Evolutionary conservation across 139 green algal species (phyloP).

Genomic region (Spirogloea muscicola): DNA sequence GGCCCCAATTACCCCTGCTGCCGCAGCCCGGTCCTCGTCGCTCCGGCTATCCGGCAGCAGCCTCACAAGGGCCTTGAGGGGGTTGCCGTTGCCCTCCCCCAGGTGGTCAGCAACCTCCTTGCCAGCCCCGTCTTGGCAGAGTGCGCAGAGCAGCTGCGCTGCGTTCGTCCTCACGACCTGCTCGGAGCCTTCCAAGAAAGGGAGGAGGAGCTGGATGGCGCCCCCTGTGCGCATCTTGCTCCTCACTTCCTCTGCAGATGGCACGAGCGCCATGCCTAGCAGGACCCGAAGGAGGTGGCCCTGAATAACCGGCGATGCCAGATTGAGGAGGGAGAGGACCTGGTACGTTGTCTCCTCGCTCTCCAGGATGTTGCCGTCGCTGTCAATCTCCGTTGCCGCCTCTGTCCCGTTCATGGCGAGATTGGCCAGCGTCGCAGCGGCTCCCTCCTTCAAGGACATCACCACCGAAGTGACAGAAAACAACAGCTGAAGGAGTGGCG

Average conservation of each 20-base stretch:
- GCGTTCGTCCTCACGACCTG: slow-evolving; percentile 13
- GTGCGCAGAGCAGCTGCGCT: slow-evolving; percentile 21
- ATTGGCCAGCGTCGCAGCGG: slow-evolving; percentile 23
- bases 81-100: background rate
- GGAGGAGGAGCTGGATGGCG: slow-evolving; percentile 22
- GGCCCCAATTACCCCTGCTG: background rate
- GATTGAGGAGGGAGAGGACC: slow-evolving; percentile 33
- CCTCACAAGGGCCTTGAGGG: slow-evolving; percentile 9
- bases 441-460: slow-evolving; percentile 29
- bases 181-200: slow-evolving; percentile 23
- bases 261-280: slow-evolving; percentile 10
- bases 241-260: slow-evolving; percentile 5
- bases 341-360: slow-evolving; percentile 33
- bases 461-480: slow-evolving; percentile 42
- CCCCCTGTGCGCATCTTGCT: slow-evolving; percentile 17
- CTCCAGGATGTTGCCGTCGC: slow-evolving; percentile 1
- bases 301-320: slow-evolving; percentile 6
- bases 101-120: slow-evolving; percentile 35
- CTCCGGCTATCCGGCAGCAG: slow-evolving; percentile 10
- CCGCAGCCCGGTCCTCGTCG: slow-evolving; percentile 11
- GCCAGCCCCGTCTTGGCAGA: slow-evolving; percentile 1
- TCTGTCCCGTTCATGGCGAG: background rate
- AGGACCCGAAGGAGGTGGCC: slow-evolving; percentile 14
- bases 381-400: background rate
- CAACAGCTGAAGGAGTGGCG: slow-evolving; percentile 28